Evolutionary conservation across 306 rosid species (phyloP).

Genomic region (Fragaria nilgerrensis): DNA sequence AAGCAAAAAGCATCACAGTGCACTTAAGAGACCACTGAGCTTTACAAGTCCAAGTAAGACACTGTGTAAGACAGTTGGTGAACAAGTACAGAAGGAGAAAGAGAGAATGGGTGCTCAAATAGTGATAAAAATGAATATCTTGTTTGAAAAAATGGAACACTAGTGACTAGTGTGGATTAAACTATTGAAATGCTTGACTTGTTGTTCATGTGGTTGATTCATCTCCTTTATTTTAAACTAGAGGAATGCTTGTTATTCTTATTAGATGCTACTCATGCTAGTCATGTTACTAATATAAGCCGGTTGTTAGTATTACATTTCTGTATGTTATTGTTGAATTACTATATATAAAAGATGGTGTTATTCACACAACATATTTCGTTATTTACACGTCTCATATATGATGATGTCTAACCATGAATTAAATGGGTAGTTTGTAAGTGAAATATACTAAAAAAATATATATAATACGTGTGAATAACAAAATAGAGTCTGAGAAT

Average conservation of each 20-base stretch:
- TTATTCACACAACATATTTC: neutral
- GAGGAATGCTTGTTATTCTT: neutral
- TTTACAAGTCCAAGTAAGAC: conserved; percentile 17
- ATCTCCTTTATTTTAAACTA: neutral
- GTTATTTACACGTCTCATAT: too few species aligned
- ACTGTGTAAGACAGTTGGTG: conserved; percentile 32
- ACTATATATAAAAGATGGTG: too few species aligned
- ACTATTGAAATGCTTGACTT: conserved; percentile 40
- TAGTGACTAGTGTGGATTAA: conserved; percentile 5
- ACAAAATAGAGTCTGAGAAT: too few species aligned
- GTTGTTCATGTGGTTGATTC: conserved; percentile 12
- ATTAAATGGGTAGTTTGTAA: too few species aligned
- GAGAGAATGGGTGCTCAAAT: neutral
- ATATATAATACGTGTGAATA: too few species aligned
- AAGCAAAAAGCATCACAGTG: conserved; percentile 38
- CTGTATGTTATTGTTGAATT: neutral
- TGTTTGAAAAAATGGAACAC: conserved; percentile 29
- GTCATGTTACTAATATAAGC: neutral
- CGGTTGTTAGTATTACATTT: neutral
- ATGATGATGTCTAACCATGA: too few species aligned
- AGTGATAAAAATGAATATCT: neutral
- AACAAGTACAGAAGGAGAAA: conserved; percentile 13
- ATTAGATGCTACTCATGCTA: neutral
- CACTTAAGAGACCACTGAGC: conserved; percentile 25
- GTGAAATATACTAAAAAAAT: too few species aligned